Evolutionary conservation across 148 eudicot species (phyloP).

Genomic region (Rhododendron henanense): DNA sequence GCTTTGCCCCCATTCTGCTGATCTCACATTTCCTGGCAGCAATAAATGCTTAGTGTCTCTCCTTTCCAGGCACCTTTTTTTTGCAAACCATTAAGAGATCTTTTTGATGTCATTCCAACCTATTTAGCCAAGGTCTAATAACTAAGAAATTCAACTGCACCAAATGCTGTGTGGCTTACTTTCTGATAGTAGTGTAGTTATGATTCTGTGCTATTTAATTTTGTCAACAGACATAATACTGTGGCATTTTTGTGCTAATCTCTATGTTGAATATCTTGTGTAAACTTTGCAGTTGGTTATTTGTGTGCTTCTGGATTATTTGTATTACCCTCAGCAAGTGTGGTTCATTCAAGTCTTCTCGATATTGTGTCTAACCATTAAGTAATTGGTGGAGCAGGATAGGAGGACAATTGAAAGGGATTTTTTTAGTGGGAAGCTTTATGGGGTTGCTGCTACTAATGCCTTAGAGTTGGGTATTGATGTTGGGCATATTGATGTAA

Average conservation of each 20-base stretch:
- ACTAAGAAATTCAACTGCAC: not conserved
- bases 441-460: constrained; percentile 94
- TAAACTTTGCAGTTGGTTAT: not conserved
- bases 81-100: not conserved
- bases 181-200: not conserved
- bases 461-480: constrained; percentile 98
- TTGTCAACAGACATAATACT: not conserved
- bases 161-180: not conserved
- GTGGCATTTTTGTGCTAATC: not conserved
- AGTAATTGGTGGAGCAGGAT: constrained; percentile 51
- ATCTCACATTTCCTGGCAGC: not conserved
- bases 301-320: not conserved
- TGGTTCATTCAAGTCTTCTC: not conserved
- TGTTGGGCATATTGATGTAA: constrained; percentile 89
- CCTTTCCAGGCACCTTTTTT: not conserved
- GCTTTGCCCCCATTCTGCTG: not conserved
- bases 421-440: constrained; percentile 67
- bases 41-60: not conserved
- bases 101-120: not conserved
- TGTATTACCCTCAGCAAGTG: not conserved
- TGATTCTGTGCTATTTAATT: not conserved
- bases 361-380: constrained; percentile 1
- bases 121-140: not conserved
- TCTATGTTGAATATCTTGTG: not conserved
- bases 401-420: constrained; percentile 79